phyloP scores from a whole-genome alignment of 2,329 filamentous ascomycete species.

The Bipolaris gigantea region DNA sequence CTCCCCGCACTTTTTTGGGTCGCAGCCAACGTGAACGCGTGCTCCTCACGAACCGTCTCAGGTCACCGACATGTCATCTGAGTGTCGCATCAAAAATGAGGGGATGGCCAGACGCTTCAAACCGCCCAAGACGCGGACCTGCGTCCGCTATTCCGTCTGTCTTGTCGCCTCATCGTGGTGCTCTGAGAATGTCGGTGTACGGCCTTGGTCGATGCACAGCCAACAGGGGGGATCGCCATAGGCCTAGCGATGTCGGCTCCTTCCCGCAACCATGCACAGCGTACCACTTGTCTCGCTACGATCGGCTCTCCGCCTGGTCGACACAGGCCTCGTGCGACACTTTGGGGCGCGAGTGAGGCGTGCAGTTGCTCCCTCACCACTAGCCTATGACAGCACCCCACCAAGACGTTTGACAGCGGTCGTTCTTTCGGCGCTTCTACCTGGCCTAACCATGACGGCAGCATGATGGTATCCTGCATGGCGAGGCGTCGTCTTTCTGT shows the following conservation, averaged over 20 bases:
- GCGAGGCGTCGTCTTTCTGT: neutral
- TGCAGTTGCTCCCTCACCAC: constrained; percentile 9
- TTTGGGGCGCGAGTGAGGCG: constrained; percentile 14
- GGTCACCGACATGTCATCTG: neutral
- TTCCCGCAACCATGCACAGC: constrained; percentile 14
- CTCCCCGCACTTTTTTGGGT: constrained; percentile 18
- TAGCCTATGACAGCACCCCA: constrained; percentile 1
- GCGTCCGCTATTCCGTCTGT: neutral
- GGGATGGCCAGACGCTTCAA: neutral
- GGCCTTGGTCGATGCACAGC: constrained; percentile 15
- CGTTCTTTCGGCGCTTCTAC: neutral
- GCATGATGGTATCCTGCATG: neutral
- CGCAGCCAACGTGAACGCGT: constrained; percentile 4
- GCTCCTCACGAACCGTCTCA: constrained; percentile 3
- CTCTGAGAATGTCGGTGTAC: constrained; percentile 24
- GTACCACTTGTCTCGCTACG: constrained; percentile 16
- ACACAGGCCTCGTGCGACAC: constrained; percentile 10
- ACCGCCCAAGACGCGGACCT: neutral
- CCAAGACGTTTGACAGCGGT: constrained; percentile 3
- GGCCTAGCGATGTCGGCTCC: constrained; percentile 17
- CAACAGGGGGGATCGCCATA: constrained; percentile 17
- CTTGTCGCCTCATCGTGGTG: neutral
- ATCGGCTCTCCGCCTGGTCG: constrained; percentile 25
- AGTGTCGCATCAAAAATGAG: neutral
- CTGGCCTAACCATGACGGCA: neutral